Evolutionary conservation across 1,284 basidiomycete genomes (phyloP).

Genomic region (Lentinus polychrous): DNA sequence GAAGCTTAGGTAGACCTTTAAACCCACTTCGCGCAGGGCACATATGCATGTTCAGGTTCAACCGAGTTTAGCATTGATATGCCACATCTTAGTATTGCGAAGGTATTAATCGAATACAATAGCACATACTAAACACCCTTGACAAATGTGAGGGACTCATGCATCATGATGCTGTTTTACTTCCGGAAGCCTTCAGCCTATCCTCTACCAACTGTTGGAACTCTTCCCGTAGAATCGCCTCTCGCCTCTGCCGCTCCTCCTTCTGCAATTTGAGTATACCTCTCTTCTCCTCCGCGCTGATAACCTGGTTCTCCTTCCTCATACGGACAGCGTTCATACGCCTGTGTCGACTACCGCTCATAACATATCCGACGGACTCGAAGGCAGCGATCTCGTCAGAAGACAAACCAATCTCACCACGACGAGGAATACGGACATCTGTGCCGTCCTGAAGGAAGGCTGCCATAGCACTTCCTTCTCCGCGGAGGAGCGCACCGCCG

Average conservation of each 20-base stretch:
- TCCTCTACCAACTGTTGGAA: slow-evolving; percentile 77
- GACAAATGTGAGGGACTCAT: background rate
- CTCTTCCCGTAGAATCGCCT: slow-evolving; percentile 70
- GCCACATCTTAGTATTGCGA: too few relatives aligned
- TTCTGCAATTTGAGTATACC: slow-evolving; percentile 89
- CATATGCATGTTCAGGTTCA: too few relatives aligned
- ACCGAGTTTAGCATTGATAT: too few relatives aligned
- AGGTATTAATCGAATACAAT: background rate
- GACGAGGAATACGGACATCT: slow-evolving; percentile 89
- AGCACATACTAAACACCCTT: too few relatives aligned
- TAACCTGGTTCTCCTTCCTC: slow-evolving; percentile 98
- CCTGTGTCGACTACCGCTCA: slow-evolving; percentile 91
- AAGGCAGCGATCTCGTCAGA: slow-evolving; percentile 82
- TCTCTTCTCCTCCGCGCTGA: slow-evolving; percentile 95
- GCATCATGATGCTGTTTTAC: background rate
- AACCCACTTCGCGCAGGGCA: too few relatives aligned
- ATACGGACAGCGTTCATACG: slow-evolving; percentile 97
- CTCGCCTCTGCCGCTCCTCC: slow-evolving; percentile 88
- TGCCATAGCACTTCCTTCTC: slow-evolving; percentile 96
- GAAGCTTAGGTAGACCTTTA: too few relatives aligned
- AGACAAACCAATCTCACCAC: slow-evolving; percentile 95
- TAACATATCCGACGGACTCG: slow-evolving; percentile 93
- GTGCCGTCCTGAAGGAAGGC: slow-evolving; percentile 87
- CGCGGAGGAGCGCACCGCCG: slow-evolving; percentile 82
- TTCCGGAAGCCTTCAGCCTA: slow-evolving; percentile 44